Evolutionary conservation across 148 eudicot genomes (phyloP).

Genomic region (Gaultheria prostrata): DNA sequence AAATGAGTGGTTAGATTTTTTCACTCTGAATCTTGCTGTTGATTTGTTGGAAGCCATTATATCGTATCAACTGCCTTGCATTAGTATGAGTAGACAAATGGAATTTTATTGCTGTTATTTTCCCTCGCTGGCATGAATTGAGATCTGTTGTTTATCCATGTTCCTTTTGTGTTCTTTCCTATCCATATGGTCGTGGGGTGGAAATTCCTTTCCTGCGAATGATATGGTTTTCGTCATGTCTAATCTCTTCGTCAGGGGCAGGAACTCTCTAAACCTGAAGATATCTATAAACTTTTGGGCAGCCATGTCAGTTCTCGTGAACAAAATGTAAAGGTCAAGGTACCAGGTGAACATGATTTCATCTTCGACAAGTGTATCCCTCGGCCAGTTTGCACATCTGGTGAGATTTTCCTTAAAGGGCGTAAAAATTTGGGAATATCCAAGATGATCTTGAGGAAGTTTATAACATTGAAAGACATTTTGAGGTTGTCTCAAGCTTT

Average conservation of each 20-base stretch:
- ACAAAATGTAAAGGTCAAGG: constrained; percentile 28
- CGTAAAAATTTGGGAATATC: constrained; percentile 33
- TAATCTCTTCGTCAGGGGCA: constrained; percentile 40
- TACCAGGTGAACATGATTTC: constrained; percentile 23
- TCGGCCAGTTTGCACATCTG: constrained; percentile 19
- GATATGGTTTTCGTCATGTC: not conserved
- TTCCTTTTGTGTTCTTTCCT: not conserved
- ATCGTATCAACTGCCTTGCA: not conserved
- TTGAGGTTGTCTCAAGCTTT: constrained; percentile 37
- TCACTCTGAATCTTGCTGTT: not conserved
- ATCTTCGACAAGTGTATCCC: constrained; percentile 34
- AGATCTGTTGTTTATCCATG: not conserved
- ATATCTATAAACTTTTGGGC: constrained; percentile 51
- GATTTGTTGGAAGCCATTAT: not conserved
- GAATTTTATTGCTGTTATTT: not conserved
- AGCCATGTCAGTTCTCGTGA: constrained; percentile 32
- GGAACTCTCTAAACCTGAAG: constrained; percentile 49
- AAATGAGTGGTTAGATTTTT: not conserved
- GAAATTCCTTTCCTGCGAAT: not conserved
- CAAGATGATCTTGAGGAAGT: constrained; percentile 33
- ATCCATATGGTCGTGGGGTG: not conserved
- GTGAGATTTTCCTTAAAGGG: constrained; percentile 28
- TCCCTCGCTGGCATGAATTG: not conserved
- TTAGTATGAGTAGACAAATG: not conserved
- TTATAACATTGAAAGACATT: constrained; percentile 46